Percentiles rank a stretch among this genome's conserved stretches.
phyloP scores from a whole-genome alignment of 176 grass and related monocot species.

The Musa itinerans region DNA sequence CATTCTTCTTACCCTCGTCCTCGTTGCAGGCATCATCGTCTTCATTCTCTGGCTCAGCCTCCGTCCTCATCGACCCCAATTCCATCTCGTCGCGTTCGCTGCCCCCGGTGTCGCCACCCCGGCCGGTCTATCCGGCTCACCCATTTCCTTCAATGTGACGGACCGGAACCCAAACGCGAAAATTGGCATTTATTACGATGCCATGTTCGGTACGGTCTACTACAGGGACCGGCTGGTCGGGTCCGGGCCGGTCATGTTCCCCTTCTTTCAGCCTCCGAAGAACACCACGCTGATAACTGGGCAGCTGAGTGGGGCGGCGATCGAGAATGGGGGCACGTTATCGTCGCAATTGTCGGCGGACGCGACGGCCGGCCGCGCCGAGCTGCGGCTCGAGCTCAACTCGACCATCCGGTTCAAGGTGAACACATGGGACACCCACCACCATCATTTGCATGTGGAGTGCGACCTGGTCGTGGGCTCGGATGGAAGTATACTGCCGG shows the following conservation, averaged over 20 bases:
- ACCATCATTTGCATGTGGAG: slow-evolving; percentile 48
- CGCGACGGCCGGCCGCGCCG: slow-evolving; percentile 28
- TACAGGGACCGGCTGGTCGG: slow-evolving; percentile 46
- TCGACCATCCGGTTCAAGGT: slow-evolving; percentile 56
- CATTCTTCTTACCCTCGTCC: slow-evolving; percentile 41
- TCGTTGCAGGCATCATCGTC: slow-evolving; percentile 46
- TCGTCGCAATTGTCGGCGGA: slow-evolving; percentile 37
- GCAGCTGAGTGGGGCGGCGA: slow-evolving; percentile 16
- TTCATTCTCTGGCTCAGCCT: slow-evolving; percentile 93
- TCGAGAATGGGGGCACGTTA: slow-evolving; percentile 10
- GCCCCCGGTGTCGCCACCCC: slow-evolving; percentile 27
- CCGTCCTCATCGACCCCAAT: slow-evolving; percentile 60
- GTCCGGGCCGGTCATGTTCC: slow-evolving; percentile 25
- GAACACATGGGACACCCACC: slow-evolving; percentile 57
- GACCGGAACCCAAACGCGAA: slow-evolving; percentile 74
- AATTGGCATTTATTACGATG: slow-evolving; percentile 52
- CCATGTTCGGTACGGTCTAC: slow-evolving; percentile 36
- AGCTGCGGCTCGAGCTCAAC: slow-evolving; percentile 38
- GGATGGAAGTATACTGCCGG: slow-evolving; percentile 38
- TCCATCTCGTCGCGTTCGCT: slow-evolving; percentile 45
- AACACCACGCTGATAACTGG: slow-evolving; percentile 37
- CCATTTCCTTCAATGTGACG: slow-evolving; percentile 39
- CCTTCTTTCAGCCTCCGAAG: slow-evolving; percentile 69
- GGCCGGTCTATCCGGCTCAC: slow-evolving; percentile 20
- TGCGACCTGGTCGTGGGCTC: slow-evolving; percentile 28